Percentiles rank a stretch among this genome's conserved stretches.
These are phyloP conservation scores for Aulographum hederae DNA, from an alignment of 2,329 filamentous ascomycete species.

Conservation along the genomic window DNA sequence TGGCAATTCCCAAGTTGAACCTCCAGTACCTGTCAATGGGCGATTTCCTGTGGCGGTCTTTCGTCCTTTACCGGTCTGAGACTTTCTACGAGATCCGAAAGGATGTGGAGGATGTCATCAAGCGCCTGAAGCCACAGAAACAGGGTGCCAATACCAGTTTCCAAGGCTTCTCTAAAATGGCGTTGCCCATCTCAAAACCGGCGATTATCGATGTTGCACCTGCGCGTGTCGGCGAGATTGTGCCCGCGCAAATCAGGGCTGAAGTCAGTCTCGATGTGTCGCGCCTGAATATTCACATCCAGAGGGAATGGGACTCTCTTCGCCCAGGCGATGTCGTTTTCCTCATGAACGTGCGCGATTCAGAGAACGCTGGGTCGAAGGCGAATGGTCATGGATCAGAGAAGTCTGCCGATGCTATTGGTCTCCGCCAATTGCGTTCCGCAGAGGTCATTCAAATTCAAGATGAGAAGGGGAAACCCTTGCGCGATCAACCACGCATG, in stretches of 20 bases:
- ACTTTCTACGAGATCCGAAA: conserved; percentile 87
- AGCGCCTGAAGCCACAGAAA: conserved; percentile 56
- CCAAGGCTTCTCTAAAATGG: conserved; percentile 79
- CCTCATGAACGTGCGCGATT: conserved; percentile 56
- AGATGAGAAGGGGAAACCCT: conserved; percentile 62
- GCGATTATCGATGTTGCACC: conserved; percentile 75
- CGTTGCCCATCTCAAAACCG: conserved; percentile 67
- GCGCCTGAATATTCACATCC: conserved; percentile 55
- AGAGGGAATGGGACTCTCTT: conserved; percentile 78
- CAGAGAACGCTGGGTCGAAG: conserved; percentile 21
- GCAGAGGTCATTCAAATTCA: conserved; percentile 75
- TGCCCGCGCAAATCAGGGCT: conserved; percentile 68
- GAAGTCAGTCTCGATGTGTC: conserved; percentile 76
- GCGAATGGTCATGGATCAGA: neutral
- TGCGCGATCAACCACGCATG: conserved; percentile 41
- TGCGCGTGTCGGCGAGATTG: conserved; percentile 62
- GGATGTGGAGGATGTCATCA: conserved; percentile 69
- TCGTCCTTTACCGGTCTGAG: conserved; percentile 76
- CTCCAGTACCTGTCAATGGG: conserved; percentile 88
- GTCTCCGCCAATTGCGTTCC: conserved; percentile 54
- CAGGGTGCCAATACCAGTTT: conserved; percentile 46
- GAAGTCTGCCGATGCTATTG: conserved; percentile 21
- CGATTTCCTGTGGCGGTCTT: conserved; percentile 92
- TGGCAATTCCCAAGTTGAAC: conserved; percentile 87
- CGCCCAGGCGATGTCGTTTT: conserved; percentile 81